Evolutionary conservation across 805 yeast genomes (phyloP).

Genomic region (Ogataea glucozyma): DNA sequence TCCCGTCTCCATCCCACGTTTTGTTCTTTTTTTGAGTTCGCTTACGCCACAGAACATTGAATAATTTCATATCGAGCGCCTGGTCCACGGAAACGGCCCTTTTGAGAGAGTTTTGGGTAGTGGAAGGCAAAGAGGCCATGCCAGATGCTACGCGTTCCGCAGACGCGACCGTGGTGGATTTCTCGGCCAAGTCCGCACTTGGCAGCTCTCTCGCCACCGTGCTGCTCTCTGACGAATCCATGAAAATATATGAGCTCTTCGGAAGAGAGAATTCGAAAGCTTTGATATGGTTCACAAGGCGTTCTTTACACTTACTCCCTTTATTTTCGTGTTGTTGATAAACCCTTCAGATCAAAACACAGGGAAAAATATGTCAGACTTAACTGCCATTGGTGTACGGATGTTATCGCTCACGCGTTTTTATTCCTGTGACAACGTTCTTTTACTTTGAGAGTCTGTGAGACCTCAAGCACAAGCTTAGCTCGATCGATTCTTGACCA

Average conservation of each 20-base stretch:
- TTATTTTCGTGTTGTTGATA: no score
- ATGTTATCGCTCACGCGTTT: no score
- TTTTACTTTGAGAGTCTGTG: no score
- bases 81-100: conserved; percentile 2
- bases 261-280: no score
- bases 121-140: conserved; percentile 6
- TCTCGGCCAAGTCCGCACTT: neutral
- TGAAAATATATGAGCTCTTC: neutral
- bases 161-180: neutral
- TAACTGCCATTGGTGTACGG: no score
- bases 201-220: neutral
- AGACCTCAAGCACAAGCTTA: no score
- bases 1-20: conserved; percentile 95
- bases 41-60: conserved; percentile 66
- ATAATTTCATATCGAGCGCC: conserved; percentile 12
- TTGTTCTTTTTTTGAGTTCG: conserved; percentile 75
- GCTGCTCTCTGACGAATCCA: neutral
- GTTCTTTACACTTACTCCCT: no score
- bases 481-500: no score
- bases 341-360: no score
- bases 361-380: no score
- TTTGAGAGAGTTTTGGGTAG: neutral
- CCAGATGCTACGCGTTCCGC: neutral
- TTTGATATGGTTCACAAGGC: no score
- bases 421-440: no score